Conservation (phyloP, 495 filamentous ascomycete genomes). For the Hyphodiscus hymeniophilus region DNA sequence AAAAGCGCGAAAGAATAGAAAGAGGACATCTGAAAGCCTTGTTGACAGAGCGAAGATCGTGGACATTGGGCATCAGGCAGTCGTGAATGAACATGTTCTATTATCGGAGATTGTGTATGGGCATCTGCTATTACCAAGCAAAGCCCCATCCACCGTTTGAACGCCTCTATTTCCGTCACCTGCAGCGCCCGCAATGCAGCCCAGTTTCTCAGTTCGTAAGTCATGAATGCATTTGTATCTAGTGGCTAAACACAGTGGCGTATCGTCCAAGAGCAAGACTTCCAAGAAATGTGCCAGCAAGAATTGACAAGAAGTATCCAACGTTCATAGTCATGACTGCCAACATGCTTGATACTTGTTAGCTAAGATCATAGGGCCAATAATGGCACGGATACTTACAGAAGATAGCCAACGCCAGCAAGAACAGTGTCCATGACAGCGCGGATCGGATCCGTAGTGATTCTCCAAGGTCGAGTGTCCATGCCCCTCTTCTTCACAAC, state of each 20-base stretch:
- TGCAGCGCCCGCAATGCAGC: neutral
- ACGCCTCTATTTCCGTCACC: neutral
- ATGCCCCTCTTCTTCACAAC: constrained; percentile 48
- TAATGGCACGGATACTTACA: constrained; percentile 53
- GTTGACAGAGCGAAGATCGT: too few species aligned
- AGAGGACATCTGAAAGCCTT: too few species aligned
- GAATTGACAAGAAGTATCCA: constrained; percentile 86
- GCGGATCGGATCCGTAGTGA: constrained; percentile 69
- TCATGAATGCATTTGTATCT: constrained; percentile 7
- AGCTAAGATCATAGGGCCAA: neutral
- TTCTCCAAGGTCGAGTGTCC: constrained; percentile 59
- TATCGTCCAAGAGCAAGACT: constrained; percentile 75
- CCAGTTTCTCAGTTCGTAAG: neutral
- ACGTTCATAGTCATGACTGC: constrained; percentile 98
- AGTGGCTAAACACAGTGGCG: constrained; percentile 27
- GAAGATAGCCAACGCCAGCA: constrained; percentile 72
- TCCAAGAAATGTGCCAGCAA: constrained; percentile 76
- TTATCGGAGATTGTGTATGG: neutral
- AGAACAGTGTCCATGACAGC: constrained; percentile 59
- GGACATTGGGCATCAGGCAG: neutral
- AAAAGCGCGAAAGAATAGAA: too few species aligned
- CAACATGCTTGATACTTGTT: constrained; percentile 61
- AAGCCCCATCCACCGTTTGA: neutral
- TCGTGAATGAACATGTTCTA: neutral
- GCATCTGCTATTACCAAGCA: neutral